Percentiles rank a stretch among this genome's conserved stretches.
Evolutionary conservation across 2,329 filamentous ascomycete species (phyloP).

Genomic region (Colletotrichum eleusines): DNA sequence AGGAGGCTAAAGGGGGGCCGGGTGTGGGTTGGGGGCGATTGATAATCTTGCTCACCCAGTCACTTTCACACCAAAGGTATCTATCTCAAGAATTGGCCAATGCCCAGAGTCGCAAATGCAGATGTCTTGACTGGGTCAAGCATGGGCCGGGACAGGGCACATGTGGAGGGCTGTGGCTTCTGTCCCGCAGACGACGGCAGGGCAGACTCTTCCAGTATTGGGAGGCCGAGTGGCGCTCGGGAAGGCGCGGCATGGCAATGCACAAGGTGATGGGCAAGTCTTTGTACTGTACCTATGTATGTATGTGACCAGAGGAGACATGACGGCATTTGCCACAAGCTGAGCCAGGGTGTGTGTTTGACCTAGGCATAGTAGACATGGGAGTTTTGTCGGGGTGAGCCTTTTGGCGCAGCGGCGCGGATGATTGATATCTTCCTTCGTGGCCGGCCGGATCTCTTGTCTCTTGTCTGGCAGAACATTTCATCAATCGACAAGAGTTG

Average conservation of each 20-base stretch:
- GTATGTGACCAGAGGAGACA: neutral
- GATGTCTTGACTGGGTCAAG: constrained; percentile 28
- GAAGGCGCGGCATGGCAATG: constrained; percentile 11
- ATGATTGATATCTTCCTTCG: neutral
- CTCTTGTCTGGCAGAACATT: neutral
- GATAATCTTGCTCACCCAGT: constrained; percentile 35
- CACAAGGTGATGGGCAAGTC: neutral
- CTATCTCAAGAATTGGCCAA: constrained; percentile 24
- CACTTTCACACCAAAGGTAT: constrained; percentile 14
- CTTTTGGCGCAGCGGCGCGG: neutral
- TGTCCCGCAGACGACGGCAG: constrained; percentile 12
- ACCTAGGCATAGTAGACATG: neutral
- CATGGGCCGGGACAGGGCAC: constrained; percentile 19
- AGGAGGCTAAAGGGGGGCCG: constrained; percentile 15
- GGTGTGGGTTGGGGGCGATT: constrained; percentile 11
- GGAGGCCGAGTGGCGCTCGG: constrained; percentile 13
- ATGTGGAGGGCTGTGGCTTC: constrained; percentile 32
- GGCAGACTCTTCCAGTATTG: neutral
- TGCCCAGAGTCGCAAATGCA: constrained; percentile 24
- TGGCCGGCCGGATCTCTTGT: neutral
- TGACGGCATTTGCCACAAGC: constrained; percentile 6
- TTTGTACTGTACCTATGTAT: too few relatives aligned
- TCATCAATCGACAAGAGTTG: neutral
- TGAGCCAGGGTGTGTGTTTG: neutral
- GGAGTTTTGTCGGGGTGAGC: neutral